Base-by-base conservation (phyloP, 2,329 filamentous ascomycete genomes). In the Venturiaceae sp. region DNA sequence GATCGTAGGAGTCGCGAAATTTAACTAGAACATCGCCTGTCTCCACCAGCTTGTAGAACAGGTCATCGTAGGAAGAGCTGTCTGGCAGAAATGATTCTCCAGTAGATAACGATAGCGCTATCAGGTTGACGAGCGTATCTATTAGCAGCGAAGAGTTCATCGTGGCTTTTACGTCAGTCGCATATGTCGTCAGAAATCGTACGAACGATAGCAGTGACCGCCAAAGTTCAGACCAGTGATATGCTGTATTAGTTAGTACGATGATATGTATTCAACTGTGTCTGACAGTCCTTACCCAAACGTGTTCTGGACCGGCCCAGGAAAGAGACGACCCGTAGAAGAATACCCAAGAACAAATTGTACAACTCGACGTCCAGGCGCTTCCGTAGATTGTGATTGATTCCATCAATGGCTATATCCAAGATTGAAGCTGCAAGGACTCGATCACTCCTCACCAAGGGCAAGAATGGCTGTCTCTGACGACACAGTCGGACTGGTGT, bases 31-130 rank as follows among this genome's bases (percentile, higher is more conserved):
- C 81, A 53, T 95, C 90, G 11, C 92, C 90, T 1, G 87, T 88
- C 72, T 99, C 94, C 28, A 97, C 91, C 1, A 97, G 82, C 74
- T 99, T 99, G 82, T 99, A 99, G 75, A 99, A 97, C 0, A 99
- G 79, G 67, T 99, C 94, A 66, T 99, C 94, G 71, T 97, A 97
- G 1, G 90, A 86, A 19, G 88, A 83, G 0, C 91, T 86, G 32
- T 88, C 89, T 0, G 92, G 94, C 7, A 99, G 80, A 72, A 99
- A 97, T 2, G 88, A 85, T 70, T 97, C 94, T 6, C 94, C 94
- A 2, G 85, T 83, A 1, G 89, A 94, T 7, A 99, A 79, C 2
- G 90, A 88, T 39, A 96, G 81, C 1, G 90, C 90, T 39, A 96
- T 78, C 5, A 96, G 77, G 67, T 94, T 91, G 55, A 94, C 86